A percentile compares a stretch with the other conserved stretches of the same genome.
Evolutionary conservation across 2,329 filamentous ascomycete species (phyloP).

Genomic region (Aspergillus unguis): DNA sequence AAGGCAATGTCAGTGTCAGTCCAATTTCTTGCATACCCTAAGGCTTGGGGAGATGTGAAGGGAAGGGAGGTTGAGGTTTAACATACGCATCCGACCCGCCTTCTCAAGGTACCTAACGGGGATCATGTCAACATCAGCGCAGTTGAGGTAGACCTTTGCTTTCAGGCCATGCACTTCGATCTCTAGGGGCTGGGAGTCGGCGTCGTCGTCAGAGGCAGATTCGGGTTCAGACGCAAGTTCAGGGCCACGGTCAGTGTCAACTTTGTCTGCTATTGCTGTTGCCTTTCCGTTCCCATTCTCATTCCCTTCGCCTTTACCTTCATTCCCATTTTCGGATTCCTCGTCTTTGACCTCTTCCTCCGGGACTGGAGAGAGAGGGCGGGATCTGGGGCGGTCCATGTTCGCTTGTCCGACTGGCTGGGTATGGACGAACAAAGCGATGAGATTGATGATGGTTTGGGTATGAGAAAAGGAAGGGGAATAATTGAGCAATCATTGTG

Average conservation of each 20-base stretch:
- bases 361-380: not conserved
- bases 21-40: not conserved
- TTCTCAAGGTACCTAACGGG: slow-evolving; percentile 19
- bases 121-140: slow-evolving; percentile 20
- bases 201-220: not conserved
- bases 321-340: not conserved
- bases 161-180: slow-evolving; percentile 21
- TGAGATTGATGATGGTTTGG: not conserved
- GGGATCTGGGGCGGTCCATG: slow-evolving; percentile 1
- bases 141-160: slow-evolving; percentile 22
- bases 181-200: slow-evolving; percentile 8
- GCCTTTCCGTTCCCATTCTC: too few species aligned
- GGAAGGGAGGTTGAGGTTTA: not conserved
- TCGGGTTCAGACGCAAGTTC: not conserved
- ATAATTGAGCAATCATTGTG: not conserved
- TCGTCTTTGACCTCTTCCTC: not conserved
- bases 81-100: slow-evolving; percentile 17
- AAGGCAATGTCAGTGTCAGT: not conserved
- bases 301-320: not conserved
- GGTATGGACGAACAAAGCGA: not conserved
- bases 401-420: not conserved
- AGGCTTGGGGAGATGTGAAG: not conserved
- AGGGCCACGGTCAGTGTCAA: not conserved
- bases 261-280: not conserved
- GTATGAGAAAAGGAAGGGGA: not conserved